Conservation (phyloP, 805 yeast species). For the Candida lessepsii region DNA sequence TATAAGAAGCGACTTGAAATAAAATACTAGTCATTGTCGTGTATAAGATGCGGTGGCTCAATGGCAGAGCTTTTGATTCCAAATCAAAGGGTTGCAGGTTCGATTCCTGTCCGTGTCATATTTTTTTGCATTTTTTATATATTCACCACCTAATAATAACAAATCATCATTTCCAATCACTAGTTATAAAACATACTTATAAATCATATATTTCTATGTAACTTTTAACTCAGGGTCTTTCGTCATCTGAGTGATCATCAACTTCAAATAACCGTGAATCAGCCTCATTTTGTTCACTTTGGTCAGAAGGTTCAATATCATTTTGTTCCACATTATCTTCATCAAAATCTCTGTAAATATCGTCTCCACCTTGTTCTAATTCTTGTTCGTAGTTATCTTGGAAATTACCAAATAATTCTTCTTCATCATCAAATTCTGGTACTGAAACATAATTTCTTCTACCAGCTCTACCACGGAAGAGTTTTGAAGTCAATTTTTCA, state of each 20-base stretch:
- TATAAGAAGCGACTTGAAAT: no score
- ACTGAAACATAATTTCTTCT: constrained; percentile 41
- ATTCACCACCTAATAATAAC: no score
- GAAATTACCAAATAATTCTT: constrained; percentile 41
- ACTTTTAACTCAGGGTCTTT: neutral
- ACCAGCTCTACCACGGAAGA: constrained; percentile 40
- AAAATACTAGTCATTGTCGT: no score
- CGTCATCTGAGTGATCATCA: constrained; percentile 15
- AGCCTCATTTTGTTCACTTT: constrained; percentile 5
- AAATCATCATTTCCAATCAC: no score
- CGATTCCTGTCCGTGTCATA: constrained; percentile 74
- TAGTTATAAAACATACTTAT: no score
- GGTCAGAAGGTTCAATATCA: constrained; percentile 2
- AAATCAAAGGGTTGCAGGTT: constrained; percentile 83
- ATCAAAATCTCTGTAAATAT: constrained; percentile 16
- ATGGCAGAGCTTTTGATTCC: constrained; percentile 46
- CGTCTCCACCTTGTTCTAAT: constrained; percentile 27
- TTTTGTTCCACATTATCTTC: constrained; percentile 22
- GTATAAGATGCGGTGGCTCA: constrained; percentile 35
- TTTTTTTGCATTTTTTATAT: constrained; percentile 8
- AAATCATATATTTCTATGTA: constrained; percentile 4
- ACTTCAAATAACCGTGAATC: constrained; percentile 17
- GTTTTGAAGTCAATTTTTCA: constrained; percentile 27
- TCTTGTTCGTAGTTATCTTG: constrained; percentile 42
- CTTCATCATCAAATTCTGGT: constrained; percentile 39